Conservation (phyloP, 129 eudicot genomes). For the Ambrosia artemisiifolia region DNA sequence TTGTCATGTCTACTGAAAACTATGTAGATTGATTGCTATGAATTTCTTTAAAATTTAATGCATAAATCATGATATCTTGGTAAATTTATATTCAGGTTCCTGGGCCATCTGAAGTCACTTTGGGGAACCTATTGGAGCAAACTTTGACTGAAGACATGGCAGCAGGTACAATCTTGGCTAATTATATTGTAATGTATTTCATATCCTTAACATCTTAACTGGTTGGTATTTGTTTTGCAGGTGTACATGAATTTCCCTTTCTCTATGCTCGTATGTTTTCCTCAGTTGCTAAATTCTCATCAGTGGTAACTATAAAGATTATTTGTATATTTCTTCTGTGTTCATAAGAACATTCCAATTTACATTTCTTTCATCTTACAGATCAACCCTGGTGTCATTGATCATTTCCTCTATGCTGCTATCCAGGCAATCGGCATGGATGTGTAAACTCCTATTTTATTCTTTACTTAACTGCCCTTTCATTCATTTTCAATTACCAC, state of each 20-base stretch:
- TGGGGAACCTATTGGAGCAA: conserved; percentile 68
- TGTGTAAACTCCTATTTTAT: conserved; percentile 48
- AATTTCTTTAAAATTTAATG: not conserved
- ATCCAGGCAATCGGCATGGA: conserved; percentile 83
- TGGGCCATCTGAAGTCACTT: conserved; percentile 39
- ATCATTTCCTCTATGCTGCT: conserved; percentile 76
- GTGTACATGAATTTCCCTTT: conserved; percentile 77
- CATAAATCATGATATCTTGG: not conserved
- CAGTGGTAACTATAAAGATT: conserved; percentile 55
- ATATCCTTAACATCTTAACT: not conserved
- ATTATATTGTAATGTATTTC: not conserved
- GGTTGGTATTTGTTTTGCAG: conserved; percentile 42
- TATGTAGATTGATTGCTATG: not conserved
- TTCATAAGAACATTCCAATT: conserved; percentile 18
- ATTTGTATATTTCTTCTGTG: not conserved
- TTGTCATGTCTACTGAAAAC: conserved; percentile 9
- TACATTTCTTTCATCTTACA: conserved; percentile 26
- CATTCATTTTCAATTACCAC: not conserved
- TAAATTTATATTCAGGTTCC: conserved; percentile 42
- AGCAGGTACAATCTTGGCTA: conserved; percentile 44
- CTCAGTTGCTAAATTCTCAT: conserved; percentile 72
- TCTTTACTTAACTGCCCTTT: not conserved
- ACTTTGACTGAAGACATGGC: conserved; percentile 74
- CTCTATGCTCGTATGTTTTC: conserved; percentile 92
- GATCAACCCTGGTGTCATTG: conserved; percentile 62